Conservation (phyloP, 805 yeast species). For the Barnettozyma vustinii region DNA sequence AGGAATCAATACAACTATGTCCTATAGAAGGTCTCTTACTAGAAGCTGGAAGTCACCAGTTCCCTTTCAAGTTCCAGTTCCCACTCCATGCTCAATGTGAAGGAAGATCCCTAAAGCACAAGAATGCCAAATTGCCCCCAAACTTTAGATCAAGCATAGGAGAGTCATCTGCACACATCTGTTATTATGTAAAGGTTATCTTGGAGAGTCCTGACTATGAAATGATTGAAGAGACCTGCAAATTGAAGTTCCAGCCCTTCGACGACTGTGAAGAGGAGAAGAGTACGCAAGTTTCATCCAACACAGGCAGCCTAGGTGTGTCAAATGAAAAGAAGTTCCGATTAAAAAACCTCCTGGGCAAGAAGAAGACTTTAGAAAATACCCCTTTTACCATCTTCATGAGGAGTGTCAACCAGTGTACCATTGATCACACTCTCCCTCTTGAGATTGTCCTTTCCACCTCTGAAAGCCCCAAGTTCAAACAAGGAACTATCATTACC, state of each 20-base stretch:
- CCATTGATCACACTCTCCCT: background rate
- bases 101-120: background rate
- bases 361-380: background rate
- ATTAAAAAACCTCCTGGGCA: background rate
- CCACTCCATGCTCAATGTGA: slow-evolving; percentile 1
- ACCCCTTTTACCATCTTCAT: background rate
- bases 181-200: background rate
- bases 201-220: background rate
- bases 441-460: background rate
- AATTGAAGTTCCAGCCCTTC: background rate
- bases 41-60: background rate
- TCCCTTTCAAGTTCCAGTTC: slow-evolving; percentile 1
- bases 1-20: background rate
- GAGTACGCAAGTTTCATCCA: background rate
- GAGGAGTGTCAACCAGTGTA: background rate
- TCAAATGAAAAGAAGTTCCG: background rate
- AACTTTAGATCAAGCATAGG: background rate
- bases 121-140: background rate
- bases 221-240: background rate
- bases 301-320: background rate
- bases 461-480: background rate
- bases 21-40: background rate
- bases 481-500: background rate
- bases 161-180: background rate
- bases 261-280: background rate